A percentile compares a stretch with the other conserved stretches of the same genome.
phyloP scores from a whole-genome alignment of 805 yeast genomes.

The Suhomyces kilbournensis region DNA sequence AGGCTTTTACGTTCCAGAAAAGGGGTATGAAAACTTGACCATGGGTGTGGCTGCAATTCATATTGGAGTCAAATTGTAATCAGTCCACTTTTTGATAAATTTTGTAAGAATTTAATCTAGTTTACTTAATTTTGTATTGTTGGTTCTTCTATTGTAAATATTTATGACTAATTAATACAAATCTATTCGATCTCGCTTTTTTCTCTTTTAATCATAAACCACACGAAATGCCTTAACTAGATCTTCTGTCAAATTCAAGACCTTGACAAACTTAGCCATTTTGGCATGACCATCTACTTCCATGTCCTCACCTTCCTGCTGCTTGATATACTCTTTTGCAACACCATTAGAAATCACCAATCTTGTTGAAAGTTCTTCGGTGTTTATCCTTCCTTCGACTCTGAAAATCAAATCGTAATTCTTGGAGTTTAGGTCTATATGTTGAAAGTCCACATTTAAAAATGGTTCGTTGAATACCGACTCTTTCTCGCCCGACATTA shows the following conservation, averaged over 20 bases:
- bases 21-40: slow-evolving; percentile 90
- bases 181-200: not conserved
- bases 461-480: slow-evolving; percentile 3
- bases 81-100: not conserved
- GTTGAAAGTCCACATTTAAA: slow-evolving; percentile 18
- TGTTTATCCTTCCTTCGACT: slow-evolving; percentile 15
- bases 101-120: not conserved
- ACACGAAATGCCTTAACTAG: slow-evolving; percentile 19
- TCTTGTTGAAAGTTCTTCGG: slow-evolving; percentile 13
- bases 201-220: slow-evolving; percentile 3
- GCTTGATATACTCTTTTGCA: not conserved
- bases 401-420: slow-evolving; percentile 21
- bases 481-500: not conserved
- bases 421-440: slow-evolving; percentile 21
- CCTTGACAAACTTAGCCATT: slow-evolving; percentile 18
- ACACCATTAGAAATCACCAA: slow-evolving; percentile 33
- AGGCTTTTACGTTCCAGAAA: slow-evolving; percentile 82
- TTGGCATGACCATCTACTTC: slow-evolving; percentile 15
- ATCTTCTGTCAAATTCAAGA: slow-evolving; percentile 33
- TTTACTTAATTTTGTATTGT: not conserved
- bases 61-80: slow-evolving; percentile 81
- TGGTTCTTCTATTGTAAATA: not conserved
- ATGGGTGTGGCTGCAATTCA: slow-evolving; percentile 96
- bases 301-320: slow-evolving; percentile 12
- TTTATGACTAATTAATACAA: not conserved